Evolutionary conservation across 805 yeast species (phyloP), one percentile per base, ranked within the genome.

Genomic region (Torulaspora franciscae): DNA sequence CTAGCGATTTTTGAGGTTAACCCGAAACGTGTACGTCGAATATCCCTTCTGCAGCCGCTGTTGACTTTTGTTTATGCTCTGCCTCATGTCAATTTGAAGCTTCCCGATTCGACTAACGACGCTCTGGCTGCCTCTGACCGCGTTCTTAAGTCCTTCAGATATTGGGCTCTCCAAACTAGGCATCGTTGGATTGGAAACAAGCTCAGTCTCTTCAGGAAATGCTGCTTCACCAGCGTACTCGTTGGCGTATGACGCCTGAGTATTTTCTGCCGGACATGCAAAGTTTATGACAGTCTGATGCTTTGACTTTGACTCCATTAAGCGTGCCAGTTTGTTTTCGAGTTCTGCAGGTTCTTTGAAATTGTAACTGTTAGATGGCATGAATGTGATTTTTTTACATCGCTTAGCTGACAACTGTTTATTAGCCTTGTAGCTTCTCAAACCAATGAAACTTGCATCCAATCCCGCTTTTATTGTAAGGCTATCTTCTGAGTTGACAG

Each of bases 1-100:
- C 14, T 32, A 14, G 15, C 33, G 38, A 17, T 48, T 50, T 33
- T 52, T 51, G 36, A 51, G 39, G 14, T 52, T 49, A 13, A 59
- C 57, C 40, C 51, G 58, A 42, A 59, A 57, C 6, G 56, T 53
- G 26, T 51, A 57, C 6, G 58, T 56, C 7, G 58, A 49, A 32
- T 48, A 55, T 13, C 54, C 44, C 11, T 42, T 47, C 11, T 51
- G 42, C 10, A 51, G 36, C 9, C 40, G 47, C 22, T 37, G 48
- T 11, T 25, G 35, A 14, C 46, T 50, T 30, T 35, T 47, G 24
- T 42, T 44, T 11, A 40, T 39, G 40, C 45, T 51, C 7, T 43
- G 23, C 32, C 48, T 51, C n/a, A 40, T 28, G 19, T 49, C 57
- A 3, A 51, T 39, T 24, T 36, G 49, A 19, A 47, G 49, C 43